Evolutionary conservation across 345 rosid species (phyloP).

Genomic region (Arabidopsis suecica): DNA sequence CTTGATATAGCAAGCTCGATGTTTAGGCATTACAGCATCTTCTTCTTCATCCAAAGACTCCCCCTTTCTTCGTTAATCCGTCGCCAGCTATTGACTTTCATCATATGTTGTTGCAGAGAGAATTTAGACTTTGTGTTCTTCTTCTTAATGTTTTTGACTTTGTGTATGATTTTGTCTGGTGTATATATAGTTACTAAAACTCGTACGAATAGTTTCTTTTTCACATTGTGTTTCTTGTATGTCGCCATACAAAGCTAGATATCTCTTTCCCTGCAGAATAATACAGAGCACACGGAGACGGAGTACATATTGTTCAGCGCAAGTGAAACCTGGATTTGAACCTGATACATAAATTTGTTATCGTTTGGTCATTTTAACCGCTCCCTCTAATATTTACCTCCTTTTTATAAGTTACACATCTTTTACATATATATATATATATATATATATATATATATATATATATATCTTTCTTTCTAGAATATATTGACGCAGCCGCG

Average conservation of each 20-base stretch:
- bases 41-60: no score
- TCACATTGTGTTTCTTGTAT: conserved; percentile 3
- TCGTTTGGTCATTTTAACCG: conserved; percentile 34
- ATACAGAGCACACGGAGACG: conserved; percentile 4
- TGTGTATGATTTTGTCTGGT: conserved; percentile 6
- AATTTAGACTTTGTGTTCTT: conserved; percentile 9
- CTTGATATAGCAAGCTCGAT: background rate
- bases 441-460: no score
- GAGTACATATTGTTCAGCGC: conserved; percentile 16
- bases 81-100: no score
- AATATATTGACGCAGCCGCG: conserved; percentile 45
- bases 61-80: no score
- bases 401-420: conserved; percentile 30
- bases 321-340: background rate
- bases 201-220: background rate
- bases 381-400: conserved; percentile 26
- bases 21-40: conserved; percentile 30
- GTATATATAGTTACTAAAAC: no score
- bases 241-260: conserved; percentile 11
- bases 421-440: no score
- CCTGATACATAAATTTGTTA: background rate
- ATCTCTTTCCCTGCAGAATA: conserved; percentile 5
- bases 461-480: conserved; percentile 31
- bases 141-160: background rate
- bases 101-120: background rate